Percentiles rank a stretch among this genome's conserved stretches.
These are phyloP conservation scores for Apiospora koreana DNA, from an alignment of 2,329 filamentous ascomycete species.

Conservation along the genomic window DNA sequence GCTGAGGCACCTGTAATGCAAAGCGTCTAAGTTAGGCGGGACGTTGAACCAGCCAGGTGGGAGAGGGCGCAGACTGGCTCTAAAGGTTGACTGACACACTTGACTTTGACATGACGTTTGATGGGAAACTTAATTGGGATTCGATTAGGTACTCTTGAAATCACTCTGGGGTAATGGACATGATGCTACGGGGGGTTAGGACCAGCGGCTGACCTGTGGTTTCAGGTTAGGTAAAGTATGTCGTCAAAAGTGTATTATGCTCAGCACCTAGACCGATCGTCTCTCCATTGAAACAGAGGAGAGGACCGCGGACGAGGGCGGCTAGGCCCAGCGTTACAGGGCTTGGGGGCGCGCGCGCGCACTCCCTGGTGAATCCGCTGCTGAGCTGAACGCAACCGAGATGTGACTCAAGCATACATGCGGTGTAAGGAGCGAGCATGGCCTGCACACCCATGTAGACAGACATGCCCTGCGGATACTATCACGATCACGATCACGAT, in stretches of 20 bases:
- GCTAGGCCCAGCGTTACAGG: no score
- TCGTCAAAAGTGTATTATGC: background rate
- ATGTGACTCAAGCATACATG: background rate
- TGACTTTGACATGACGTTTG: constrained; percentile 1
- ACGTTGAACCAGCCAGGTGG: background rate
- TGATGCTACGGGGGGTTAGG: background rate
- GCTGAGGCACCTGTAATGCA: background rate
- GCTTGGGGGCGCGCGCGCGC: no score
- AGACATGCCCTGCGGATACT: no score
- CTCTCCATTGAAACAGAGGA: no score
- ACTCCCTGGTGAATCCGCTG: background rate
- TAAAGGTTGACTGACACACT: background rate
- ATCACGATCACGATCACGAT: background rate
- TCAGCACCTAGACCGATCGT: background rate
- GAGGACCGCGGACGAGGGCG: no score
- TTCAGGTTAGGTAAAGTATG: background rate
- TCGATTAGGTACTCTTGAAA: background rate
- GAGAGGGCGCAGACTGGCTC: background rate
- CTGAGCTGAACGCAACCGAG: background rate
- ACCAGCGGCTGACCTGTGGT: background rate
- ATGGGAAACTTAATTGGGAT: background rate
- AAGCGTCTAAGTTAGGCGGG: background rate
- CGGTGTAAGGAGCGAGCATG: background rate
- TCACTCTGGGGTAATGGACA: background rate
- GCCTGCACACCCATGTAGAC: no score